phyloP scores from a whole-genome alignment of 2,329 filamentous ascomycete species.

The Elsinoe perseae region DNA sequence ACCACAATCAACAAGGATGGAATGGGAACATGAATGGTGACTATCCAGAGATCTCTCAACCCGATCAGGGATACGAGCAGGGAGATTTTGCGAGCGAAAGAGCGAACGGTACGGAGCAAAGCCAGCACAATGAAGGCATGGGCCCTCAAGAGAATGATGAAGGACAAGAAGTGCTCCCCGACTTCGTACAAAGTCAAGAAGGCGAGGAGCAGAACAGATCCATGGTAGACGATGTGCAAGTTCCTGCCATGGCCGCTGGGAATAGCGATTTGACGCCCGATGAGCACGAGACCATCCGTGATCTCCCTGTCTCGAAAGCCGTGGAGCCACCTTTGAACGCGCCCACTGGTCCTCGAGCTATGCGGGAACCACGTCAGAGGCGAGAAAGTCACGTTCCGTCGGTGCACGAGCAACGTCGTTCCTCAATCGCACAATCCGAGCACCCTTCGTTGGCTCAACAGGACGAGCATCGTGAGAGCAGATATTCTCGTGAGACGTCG shows the following conservation, averaged over 20 bases:
- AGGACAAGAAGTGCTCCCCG: slow-evolving; percentile 11
- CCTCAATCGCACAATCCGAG: background rate
- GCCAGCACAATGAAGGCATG: background rate
- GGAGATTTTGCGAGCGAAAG: background rate
- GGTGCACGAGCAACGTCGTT: background rate
- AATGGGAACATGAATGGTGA: background rate
- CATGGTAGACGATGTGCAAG: background rate
- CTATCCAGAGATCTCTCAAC: background rate
- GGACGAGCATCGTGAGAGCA: background rate
- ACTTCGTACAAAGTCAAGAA: background rate
- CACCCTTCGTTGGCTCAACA: too few species aligned
- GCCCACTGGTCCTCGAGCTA: slow-evolving; percentile 87
- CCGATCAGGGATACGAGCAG: background rate
- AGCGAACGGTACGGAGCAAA: background rate
- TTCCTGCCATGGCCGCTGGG: background rate
- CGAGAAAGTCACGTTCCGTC: background rate
- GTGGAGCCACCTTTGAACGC: slow-evolving; percentile 44
- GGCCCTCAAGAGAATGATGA: slow-evolving; percentile 4
- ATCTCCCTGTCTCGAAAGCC: background rate
- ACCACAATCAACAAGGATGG: slow-evolving; percentile 12
- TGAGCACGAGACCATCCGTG: background rate
- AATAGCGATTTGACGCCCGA: background rate
- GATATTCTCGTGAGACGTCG: background rate
- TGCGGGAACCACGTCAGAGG: slow-evolving; percentile 48
- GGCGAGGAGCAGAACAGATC: background rate